Evolutionary conservation across 148 eudicot species (phyloP).

Genomic region (Arbutus unedo): DNA sequence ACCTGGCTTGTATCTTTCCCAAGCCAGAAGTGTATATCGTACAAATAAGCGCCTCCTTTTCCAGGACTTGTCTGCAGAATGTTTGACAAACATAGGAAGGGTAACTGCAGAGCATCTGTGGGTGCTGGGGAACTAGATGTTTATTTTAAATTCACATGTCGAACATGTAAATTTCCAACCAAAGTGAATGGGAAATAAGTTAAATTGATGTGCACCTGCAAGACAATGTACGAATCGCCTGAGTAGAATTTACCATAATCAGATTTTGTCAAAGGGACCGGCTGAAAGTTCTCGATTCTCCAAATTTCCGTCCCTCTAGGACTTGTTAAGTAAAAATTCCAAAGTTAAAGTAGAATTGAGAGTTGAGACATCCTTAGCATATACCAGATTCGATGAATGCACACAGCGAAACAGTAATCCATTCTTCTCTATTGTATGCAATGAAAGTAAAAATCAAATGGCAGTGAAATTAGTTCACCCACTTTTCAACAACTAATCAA

Average conservation of each 20-base stretch:
- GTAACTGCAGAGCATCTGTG: background rate
- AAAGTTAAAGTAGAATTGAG: background rate
- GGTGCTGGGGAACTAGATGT: background rate
- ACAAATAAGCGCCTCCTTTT: conserved; percentile 83
- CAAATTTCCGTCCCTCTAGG: conserved; percentile 91
- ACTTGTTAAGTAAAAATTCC: conserved; percentile 50
- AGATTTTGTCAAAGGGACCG: conserved; percentile 89
- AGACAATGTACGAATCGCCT: conserved; percentile 89
- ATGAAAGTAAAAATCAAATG: background rate
- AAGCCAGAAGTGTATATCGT: conserved; percentile 97
- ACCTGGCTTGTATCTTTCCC: conserved; percentile 99
- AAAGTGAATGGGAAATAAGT: background rate
- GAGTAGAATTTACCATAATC: conserved; percentile 88
- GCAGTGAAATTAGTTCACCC: background rate
- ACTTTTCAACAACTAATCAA: background rate
- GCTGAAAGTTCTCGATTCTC: conserved; percentile 93
- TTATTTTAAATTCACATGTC: background rate
- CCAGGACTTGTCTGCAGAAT: conserved; percentile 75
- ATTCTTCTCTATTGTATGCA: background rate
- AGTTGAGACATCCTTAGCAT: conserved; percentile 3
- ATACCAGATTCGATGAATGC: background rate
- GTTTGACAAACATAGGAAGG: background rate
- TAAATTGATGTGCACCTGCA: conserved; percentile 44
- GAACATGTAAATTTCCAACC: background rate
- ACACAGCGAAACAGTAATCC: background rate